A percentile compares a stretch with the other conserved stretches of the same genome.
Conservation (phyloP, 176 grass and related monocot species). For the Zizania latifolia region DNA sequence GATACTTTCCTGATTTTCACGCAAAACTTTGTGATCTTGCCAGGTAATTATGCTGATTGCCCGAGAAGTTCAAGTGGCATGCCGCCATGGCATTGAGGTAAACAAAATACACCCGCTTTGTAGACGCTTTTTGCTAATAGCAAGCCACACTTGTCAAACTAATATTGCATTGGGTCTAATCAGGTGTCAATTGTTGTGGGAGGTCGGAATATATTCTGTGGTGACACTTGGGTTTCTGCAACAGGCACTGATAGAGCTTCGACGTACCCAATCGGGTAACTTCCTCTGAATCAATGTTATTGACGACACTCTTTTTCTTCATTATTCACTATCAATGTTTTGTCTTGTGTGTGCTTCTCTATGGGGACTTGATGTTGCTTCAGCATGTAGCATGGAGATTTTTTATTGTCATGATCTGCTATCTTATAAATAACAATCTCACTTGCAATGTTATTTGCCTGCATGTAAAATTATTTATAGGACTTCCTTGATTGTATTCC, state of each 20-base stretch:
- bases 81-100: conserved; percentile 73
- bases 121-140: neutral
- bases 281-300: neutral
- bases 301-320: neutral
- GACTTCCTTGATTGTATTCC: neutral
- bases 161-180: conserved; percentile 22
- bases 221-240: conserved; percentile 71
- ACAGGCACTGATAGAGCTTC: conserved; percentile 78
- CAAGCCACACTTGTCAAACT: neutral
- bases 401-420: neutral
- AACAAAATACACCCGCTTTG: neutral
- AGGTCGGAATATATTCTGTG: conserved; percentile 83
- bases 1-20: neutral
- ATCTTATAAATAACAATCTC: neutral
- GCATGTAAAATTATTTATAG: neutral
- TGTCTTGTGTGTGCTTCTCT: neutral
- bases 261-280: conserved; percentile 76
- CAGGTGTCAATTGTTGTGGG: conserved; percentile 90
- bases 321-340: neutral
- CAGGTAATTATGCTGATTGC: conserved; percentile 86
- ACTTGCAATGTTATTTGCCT: neutral
- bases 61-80: conserved; percentile 85
- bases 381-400: neutral
- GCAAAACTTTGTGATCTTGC: conserved; percentile 9
- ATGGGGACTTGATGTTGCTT: neutral